These are phyloP conservation scores for Cryptosporidium felis DNA, from an alignment of 169 alveolate genomes.

Conservation along the genomic window DNA sequence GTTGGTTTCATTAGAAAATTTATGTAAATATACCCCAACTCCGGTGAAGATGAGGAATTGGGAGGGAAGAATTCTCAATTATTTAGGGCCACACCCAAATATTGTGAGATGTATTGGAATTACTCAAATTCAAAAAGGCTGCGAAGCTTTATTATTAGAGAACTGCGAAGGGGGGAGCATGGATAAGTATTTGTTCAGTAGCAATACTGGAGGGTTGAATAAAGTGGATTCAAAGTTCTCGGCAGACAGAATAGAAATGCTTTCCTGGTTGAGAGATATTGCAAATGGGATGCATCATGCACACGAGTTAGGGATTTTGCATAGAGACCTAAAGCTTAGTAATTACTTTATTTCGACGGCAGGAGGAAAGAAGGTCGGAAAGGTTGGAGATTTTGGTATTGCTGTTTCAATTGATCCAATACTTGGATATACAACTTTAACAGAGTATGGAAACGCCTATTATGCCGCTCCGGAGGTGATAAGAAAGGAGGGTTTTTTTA, in stretches of 20 bases:
- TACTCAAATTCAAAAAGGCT: conserved; percentile 73
- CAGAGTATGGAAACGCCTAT: conserved; percentile 76
- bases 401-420: conserved; percentile 71
- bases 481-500: conserved; percentile 78
- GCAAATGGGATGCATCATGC: conserved; percentile 76
- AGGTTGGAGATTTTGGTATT: conserved; percentile 78
- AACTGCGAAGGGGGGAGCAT: conserved; percentile 78
- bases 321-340: conserved; percentile 60
- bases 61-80: conserved; percentile 75
- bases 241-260: conserved; percentile 72
- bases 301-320: conserved; percentile 55
- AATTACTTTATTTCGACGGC: conserved; percentile 73
- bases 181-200: conserved; percentile 69
- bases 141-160: conserved; percentile 74
- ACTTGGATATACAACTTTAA: conserved; percentile 75
- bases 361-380: conserved; percentile 70
- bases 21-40: conserved; percentile 76
- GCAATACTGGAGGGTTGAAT: neutral
- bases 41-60: conserved; percentile 76
- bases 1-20: conserved; percentile 67
- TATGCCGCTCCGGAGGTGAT: conserved; percentile 80
- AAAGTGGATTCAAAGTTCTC: conserved; percentile 10
- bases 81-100: conserved; percentile 67
- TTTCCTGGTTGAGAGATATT: conserved; percentile 75
- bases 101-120: conserved; percentile 74